Evolutionary conservation across 202 grass and related monocot genomes (phyloP).

Genomic region (Schoenoplectus triqueter): DNA sequence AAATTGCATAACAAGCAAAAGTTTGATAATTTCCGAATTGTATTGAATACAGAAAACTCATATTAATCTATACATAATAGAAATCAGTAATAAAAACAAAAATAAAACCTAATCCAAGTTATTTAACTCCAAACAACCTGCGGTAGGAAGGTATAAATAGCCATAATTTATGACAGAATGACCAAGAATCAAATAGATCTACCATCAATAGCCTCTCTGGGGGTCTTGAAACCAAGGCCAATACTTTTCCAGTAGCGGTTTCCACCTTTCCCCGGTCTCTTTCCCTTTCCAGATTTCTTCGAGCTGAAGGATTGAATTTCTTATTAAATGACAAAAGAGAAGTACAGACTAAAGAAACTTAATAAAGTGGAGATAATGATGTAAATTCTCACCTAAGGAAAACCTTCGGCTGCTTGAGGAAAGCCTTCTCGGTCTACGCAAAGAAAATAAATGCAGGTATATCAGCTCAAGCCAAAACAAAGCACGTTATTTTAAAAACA

Average conservation of each 20-base stretch:
- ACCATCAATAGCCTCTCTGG: constrained; percentile 89
- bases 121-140: too few relatives aligned
- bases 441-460: neutral
- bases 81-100: neutral
- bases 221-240: constrained; percentile 96
- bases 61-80: neutral
- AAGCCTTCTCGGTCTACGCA: constrained; percentile 80
- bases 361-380: neutral
- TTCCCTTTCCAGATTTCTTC: constrained; percentile 76
- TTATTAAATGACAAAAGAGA: neutral
- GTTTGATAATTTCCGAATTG: neutral
- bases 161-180: neutral
- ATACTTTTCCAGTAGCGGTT: constrained; percentile 94
- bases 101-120: too few relatives aligned
- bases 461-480: neutral
- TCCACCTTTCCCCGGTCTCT: constrained; percentile 86
- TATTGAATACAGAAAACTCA: neutral
- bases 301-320: constrained; percentile 47
- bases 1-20: neutral
- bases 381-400: constrained; percentile 64
- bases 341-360: neutral
- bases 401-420: constrained; percentile 89
- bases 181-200: neutral
- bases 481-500: neutral
- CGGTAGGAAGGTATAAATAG: neutral